These are phyloP conservation scores for Claviceps citrina DNA, from an alignment of 2,329 filamentous ascomycete genomes.

Conservation along the genomic window DNA sequence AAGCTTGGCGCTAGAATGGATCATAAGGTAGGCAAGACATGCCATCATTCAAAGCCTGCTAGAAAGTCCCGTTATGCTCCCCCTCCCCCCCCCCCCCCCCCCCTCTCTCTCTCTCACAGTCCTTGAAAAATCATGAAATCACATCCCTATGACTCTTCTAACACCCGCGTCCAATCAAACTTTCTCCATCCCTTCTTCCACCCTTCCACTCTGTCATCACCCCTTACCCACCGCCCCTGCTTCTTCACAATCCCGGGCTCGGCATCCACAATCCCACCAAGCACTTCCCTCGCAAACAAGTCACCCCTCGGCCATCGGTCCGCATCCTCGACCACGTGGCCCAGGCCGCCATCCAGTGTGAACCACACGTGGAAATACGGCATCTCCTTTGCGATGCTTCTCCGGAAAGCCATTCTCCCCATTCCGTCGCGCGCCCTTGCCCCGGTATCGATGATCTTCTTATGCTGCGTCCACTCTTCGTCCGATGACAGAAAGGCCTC, in stretches of 20 bases:
- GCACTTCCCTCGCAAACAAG: constrained; percentile 77
- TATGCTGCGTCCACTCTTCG: constrained; percentile 91
- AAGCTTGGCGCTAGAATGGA: too few relatives aligned
- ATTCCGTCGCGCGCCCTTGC: constrained; percentile 43
- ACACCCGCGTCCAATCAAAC: constrained; percentile 69
- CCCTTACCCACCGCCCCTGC: constrained; percentile 70
- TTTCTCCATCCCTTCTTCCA: constrained; percentile 80
- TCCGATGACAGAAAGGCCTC: constrained; percentile 82
- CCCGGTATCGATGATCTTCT: constrained; percentile 81
- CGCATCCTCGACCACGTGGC: constrained; percentile 80
- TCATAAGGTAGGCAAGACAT: too few relatives aligned
- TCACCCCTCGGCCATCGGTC: constrained; percentile 80
- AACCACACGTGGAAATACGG: constrained; percentile 99
- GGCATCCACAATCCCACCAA: constrained; percentile 81
- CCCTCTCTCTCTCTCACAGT: too few relatives aligned
- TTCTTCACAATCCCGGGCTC: constrained; percentile 74
- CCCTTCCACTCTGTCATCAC: constrained; percentile 53
- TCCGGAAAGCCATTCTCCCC: constrained; percentile 69
- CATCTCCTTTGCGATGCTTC: constrained; percentile 81
- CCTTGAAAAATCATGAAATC: too few relatives aligned
- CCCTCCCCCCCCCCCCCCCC: too few relatives aligned
- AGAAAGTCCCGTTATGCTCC: too few relatives aligned
- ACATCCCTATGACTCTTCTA: constrained; percentile 23
- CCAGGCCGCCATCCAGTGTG: constrained; percentile 75
- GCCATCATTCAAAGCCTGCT: too few relatives aligned